Conservation (phyloP, 306 rosid genomes). For the Datisca glomerata region DNA sequence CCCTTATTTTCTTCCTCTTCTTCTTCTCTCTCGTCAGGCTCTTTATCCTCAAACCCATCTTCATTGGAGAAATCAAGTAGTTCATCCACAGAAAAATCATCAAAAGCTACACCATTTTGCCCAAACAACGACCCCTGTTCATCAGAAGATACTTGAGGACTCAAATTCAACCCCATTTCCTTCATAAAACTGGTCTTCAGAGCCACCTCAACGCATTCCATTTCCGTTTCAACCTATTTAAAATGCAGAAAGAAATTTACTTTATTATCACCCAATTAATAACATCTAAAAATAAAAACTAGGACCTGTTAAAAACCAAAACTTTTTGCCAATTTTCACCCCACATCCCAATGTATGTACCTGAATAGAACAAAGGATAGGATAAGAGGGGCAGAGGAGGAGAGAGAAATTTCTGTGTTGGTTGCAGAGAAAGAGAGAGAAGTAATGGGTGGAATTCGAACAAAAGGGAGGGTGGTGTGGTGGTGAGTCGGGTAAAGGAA, state of each 20-base stretch:
- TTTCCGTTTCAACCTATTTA: constrained; percentile 33
- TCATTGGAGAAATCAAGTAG: constrained; percentile 66
- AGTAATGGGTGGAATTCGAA: constrained; percentile 34
- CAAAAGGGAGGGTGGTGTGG: constrained; percentile 38
- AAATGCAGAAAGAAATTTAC: neutral
- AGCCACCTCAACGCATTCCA: constrained; percentile 66
- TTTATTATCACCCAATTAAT: neutral
- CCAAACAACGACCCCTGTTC: constrained; percentile 20
- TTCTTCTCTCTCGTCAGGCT: constrained; percentile 15
- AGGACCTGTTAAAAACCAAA: neutral
- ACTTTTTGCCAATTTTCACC: neutral
- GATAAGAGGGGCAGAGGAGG: constrained; percentile 1
- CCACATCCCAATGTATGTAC: constrained; percentile 2
- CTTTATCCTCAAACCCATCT: constrained; percentile 26
- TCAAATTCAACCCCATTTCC: constrained; percentile 28
- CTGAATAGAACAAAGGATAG: constrained; percentile 1
- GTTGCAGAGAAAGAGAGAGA: neutral
- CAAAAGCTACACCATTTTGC: constrained; percentile 37
- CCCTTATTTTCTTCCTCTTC: constrained; percentile 12
- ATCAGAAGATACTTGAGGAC: constrained; percentile 25
- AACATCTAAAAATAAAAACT: neutral
- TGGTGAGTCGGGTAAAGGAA: constrained; percentile 88
- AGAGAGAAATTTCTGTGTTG: constrained; percentile 1
- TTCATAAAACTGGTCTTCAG: constrained; percentile 54
- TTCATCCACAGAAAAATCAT: constrained; percentile 67